Evolutionary conservation across 768 basidiomycete genomes (phyloP).

Genomic region (Leccinellum albellum): DNA sequence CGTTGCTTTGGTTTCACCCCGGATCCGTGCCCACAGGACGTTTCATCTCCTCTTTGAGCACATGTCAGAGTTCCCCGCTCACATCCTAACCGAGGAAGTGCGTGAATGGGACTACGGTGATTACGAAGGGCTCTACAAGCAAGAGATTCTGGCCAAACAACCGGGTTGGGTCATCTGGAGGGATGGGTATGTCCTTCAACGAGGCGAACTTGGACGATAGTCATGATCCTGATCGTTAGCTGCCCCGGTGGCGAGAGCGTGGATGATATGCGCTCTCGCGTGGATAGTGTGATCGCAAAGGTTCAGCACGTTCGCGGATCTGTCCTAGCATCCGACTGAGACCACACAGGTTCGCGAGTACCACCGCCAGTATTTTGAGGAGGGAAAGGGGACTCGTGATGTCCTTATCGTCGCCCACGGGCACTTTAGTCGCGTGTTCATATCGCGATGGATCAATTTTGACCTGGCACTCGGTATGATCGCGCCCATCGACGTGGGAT

Average conservation of each 20-base stretch:
- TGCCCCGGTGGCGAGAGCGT: constrained; percentile 88
- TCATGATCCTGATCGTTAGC: constrained; percentile 34
- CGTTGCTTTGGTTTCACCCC: constrained; percentile 80
- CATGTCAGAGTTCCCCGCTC: constrained; percentile 43
- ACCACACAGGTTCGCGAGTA: constrained; percentile 60
- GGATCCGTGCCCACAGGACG: constrained; percentile 78
- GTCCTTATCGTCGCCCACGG: constrained; percentile 90
- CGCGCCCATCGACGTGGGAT: neutral
- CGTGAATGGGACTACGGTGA: constrained; percentile 92
- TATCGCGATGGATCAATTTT: constrained; percentile 79
- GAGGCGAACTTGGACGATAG: neutral
- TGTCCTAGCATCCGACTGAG: constrained; percentile 5
- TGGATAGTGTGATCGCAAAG: constrained; percentile 72
- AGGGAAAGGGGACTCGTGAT: constrained; percentile 64
- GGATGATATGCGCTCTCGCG: constrained; percentile 72
- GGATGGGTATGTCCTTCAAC: constrained; percentile 55
- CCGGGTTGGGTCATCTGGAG: constrained; percentile 79
- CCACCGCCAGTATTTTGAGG: constrained; percentile 66
- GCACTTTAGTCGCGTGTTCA: constrained; percentile 70
- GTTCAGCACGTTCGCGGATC: constrained; percentile 35
- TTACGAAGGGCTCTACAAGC: constrained; percentile 78
- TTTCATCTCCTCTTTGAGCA: constrained; percentile 75
- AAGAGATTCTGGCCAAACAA: constrained; percentile 67
- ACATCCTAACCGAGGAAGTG: constrained; percentile 60
- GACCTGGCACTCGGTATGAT: constrained; percentile 53